phyloP scores from a whole-genome alignment of 805 yeast species.

The Nakazawaea molendinolei region DNA sequence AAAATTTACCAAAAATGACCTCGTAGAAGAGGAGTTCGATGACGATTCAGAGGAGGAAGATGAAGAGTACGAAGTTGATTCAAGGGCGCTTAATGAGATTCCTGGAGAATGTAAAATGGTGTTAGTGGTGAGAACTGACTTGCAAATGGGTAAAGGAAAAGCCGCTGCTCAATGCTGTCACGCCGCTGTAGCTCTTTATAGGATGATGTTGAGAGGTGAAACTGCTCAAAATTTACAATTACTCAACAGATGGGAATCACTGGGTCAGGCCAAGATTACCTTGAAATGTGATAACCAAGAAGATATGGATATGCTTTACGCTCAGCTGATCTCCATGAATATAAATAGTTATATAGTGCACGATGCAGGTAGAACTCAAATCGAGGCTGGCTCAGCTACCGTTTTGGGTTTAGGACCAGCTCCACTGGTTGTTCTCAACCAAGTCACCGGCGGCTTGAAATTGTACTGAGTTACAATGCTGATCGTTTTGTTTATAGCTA shows the following conservation, averaged over 20 bases:
- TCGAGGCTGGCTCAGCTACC: conserved; percentile 94
- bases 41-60: conserved; percentile 43
- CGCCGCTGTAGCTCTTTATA: conserved; percentile 90
- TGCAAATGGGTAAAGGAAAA: conserved; percentile 91
- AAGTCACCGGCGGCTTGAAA: conserved; percentile 73
- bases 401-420: conserved; percentile 98
- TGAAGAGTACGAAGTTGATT: conserved; percentile 52
- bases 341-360: conserved; percentile 77
- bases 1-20: too few species aligned
- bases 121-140: conserved; percentile 77
- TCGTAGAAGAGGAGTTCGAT: conserved; percentile 29
- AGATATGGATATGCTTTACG: conserved; percentile 68
- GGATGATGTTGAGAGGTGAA: conserved; percentile 49
- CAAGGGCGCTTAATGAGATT: conserved; percentile 51
- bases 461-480: conserved; percentile 40
- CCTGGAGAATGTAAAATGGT: conserved; percentile 87
- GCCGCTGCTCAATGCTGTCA: conserved; percentile 97
- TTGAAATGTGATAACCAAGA: conserved; percentile 66
- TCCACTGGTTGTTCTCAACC: conserved; percentile 72
- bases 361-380: conserved; percentile 96
- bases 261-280: conserved; percentile 93
- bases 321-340: conserved; percentile 73
- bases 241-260: conserved; percentile 68
- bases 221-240: conserved; percentile 54
- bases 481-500: background rate